Evolutionary conservation across 352 stramenopile species (phyloP).

Genomic region (Phytophthora capsici): DNA sequence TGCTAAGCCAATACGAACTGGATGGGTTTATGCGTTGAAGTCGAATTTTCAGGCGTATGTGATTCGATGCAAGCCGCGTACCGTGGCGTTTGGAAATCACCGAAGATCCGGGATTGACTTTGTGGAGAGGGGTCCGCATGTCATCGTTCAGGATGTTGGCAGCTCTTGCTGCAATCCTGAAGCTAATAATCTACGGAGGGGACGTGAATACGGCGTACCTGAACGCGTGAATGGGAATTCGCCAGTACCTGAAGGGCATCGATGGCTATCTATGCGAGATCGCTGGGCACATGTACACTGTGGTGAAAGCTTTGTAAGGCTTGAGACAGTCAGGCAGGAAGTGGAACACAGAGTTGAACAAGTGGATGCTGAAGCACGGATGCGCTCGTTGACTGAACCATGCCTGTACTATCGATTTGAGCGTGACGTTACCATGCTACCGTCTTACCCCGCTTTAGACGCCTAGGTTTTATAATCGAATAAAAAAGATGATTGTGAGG

Average conservation of each 20-base stretch:
- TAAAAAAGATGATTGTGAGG: too few species aligned
- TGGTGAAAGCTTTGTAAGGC: slow-evolving; percentile 6
- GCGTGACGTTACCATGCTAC: too few species aligned
- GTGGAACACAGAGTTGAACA: slow-evolving; percentile 21
- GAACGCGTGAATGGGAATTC: background rate
- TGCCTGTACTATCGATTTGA: slow-evolving; percentile 18
- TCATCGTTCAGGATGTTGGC: slow-evolving; percentile 13
- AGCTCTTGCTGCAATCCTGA: background rate
- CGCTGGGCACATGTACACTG: background rate
- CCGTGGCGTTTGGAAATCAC: slow-evolving; percentile 8
- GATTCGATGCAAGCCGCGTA: slow-evolving; percentile 5
- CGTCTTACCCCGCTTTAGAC: too few species aligned
- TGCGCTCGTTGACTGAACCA: slow-evolving; percentile 5
- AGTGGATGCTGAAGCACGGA: slow-evolving; percentile 5
- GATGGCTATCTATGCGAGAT: slow-evolving; percentile 1
- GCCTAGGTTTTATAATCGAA: too few species aligned
- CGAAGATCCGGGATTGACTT: slow-evolving; percentile 12
- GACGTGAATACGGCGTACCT: slow-evolving; percentile 10
- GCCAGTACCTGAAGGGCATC: slow-evolving; percentile 3
- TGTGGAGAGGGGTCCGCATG: slow-evolving; percentile 6
- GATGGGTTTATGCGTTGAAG: slow-evolving; percentile 3
- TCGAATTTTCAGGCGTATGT: slow-evolving; percentile 5
- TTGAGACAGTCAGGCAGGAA: slow-evolving; percentile 4
- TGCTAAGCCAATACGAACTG: slow-evolving; percentile 1
- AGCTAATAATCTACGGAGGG: background rate